Evolutionary conservation across 192 early-diverging fungal genomes (phyloP), one percentile per base, ranked within the genome.

Genomic region (Gryganskiella cystojenkinii): DNA sequence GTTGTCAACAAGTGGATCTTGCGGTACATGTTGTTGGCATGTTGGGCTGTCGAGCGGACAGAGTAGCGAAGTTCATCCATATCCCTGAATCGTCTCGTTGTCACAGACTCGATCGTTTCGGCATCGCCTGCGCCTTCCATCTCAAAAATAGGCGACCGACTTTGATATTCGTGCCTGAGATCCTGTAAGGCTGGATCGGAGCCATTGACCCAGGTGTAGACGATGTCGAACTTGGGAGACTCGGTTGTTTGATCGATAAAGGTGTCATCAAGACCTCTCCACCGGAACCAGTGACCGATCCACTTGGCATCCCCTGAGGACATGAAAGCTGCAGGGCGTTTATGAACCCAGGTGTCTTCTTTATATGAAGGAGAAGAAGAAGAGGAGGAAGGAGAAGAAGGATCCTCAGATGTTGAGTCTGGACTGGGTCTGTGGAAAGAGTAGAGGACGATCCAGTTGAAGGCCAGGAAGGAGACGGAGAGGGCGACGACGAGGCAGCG

Each of bases 151-250:
- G 74, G 59, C 0, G 66, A 64, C 4, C 47, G 45, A 1, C 28
- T 27, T 30, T 78, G 74, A 20, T 24, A 19, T 14, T 57, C 49
- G 8, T 17, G 24, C 27, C 58, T 30, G 20, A 72, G 24, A 2
- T 14, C n/a, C 44, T 57, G 53, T 22, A 78, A 64, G 3, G 45
- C 37, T 13, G 67, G 37, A 35, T 83, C 82, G 0, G 76, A 80
- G 27, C 82, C 82, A 58, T 83, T 83, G 25, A 83, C 82, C 82
- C 82, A 83, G 20, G 78, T 83, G 45, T 83, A 83, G 35, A 83
- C 63, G 22, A 80, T 52, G 27, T 83, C 82, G 20, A 75, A 62
- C 24, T 30, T 24, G 3, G 24, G 47, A 19, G 52, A 14, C 10
- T 62, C 44, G 52, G 28, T 24, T 4, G 20, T 15, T 4, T 35